These are phyloP conservation scores for Citrullus amarus DNA, from an alignment of 306 rosid species.

Conservation along the genomic window DNA sequence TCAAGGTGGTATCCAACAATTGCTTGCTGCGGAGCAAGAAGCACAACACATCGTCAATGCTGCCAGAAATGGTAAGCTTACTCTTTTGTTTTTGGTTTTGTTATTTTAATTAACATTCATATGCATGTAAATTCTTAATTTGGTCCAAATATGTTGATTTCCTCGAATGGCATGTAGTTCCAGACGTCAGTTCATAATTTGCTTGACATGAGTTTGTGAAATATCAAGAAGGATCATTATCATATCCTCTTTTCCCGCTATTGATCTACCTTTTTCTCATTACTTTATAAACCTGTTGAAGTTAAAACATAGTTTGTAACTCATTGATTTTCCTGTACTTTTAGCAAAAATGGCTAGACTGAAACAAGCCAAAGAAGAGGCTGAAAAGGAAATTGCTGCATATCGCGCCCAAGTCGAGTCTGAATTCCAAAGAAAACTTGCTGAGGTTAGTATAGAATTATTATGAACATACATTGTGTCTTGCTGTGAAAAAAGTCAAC, in stretches of 20 bases:
- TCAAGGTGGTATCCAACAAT: conserved; percentile 95
- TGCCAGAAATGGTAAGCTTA: conserved; percentile 59
- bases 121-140: background rate
- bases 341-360: conserved; percentile 79
- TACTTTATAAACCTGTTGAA: background rate
- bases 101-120: background rate
- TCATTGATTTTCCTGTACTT: conserved; percentile 1
- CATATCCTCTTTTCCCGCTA: background rate
- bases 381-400: conserved; percentile 68
- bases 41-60: conserved; percentile 93
- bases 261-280: background rate
- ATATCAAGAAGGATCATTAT: background rate
- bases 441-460: conserved; percentile 34
- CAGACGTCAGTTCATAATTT: background rate
- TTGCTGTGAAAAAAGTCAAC: background rate
- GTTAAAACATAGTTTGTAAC: background rate
- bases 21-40: conserved; percentile 95
- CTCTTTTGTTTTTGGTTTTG: background rate
- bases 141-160: background rate
- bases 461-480: background rate
- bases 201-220: background rate
- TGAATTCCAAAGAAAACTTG: conserved; percentile 69
- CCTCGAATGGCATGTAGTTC: background rate
- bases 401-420: conserved; percentile 69
- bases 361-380: conserved; percentile 96